Evolutionary conservation across 2,329 filamentous ascomycete species (phyloP).

Genomic region (Ambrosiella xylebori): DNA sequence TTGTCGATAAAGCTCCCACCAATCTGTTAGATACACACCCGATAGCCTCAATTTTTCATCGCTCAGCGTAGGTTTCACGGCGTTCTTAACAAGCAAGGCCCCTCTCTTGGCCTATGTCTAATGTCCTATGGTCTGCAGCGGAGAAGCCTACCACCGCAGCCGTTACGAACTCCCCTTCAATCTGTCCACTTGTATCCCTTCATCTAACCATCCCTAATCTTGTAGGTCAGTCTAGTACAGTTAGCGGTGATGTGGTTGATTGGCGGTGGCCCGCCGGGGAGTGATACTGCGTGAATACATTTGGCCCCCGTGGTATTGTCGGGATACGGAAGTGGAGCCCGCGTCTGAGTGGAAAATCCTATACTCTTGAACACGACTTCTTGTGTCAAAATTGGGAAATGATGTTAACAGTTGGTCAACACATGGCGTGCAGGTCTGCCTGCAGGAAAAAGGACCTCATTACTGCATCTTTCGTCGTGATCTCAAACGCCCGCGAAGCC

Average conservation of each 20-base stretch:
- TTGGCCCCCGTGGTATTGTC: slow-evolving; percentile 1
- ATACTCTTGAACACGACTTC: no score
- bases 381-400: background rate
- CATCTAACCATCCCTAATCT: background rate
- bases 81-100: background rate
- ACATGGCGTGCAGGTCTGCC: background rate
- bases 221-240: background rate
- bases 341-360: slow-evolving; percentile 3
- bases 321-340: slow-evolving; percentile 1
- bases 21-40: background rate
- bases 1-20: background rate
- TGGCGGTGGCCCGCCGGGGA: background rate
- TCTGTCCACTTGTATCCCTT: background rate
- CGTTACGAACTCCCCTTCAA: background rate
- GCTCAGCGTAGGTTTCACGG: background rate
- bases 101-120: background rate
- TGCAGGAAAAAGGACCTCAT: background rate
- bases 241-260: no score
- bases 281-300: background rate
- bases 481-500: background rate
- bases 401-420: background rate
- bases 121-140: background rate
- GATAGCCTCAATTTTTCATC: background rate
- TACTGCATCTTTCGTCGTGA: background rate
- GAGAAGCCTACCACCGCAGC: background rate